These are phyloP conservation scores for Teratosphaeria pseudoeucalypti DNA, from an alignment of 2,329 filamentous ascomycete genomes.

Conservation along the genomic window DNA sequence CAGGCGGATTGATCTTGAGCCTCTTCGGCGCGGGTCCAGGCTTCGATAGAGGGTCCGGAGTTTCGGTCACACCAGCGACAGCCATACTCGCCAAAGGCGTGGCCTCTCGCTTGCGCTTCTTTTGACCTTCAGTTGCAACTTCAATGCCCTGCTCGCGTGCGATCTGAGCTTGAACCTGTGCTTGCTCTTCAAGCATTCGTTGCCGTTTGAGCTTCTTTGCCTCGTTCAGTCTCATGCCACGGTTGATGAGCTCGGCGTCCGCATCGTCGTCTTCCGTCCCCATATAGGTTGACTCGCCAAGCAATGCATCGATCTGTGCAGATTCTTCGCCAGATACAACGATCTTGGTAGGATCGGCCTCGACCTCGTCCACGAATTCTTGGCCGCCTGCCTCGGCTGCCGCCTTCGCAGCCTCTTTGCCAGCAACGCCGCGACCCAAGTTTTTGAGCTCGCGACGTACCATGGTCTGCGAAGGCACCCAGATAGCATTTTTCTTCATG, in stretches of 20 bases:
- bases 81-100: slow-evolving; percentile 19
- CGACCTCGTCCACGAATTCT: slow-evolving; percentile 50
- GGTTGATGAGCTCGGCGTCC: slow-evolving; percentile 56
- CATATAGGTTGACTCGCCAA: slow-evolving; percentile 19
- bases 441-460: slow-evolving; percentile 66
- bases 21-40: slow-evolving; percentile 23
- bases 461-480: slow-evolving; percentile 79
- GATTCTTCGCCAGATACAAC: slow-evolving; percentile 23
- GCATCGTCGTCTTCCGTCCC: slow-evolving; percentile 33
- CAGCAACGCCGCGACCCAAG: slow-evolving; percentile 47
- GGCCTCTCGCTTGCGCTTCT: slow-evolving; percentile 48
- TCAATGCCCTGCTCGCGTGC: slow-evolving; percentile 22
- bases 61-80: slow-evolving; percentile 3
- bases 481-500: slow-evolving; percentile 87
- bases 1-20: slow-evolving; percentile 21
- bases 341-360: slow-evolving; percentile 26
- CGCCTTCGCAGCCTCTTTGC: slow-evolving; percentile 35
- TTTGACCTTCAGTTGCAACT: slow-evolving; percentile 16
- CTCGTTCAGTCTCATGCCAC: slow-evolving; percentile 69
- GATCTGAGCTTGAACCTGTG: slow-evolving; percentile 23
- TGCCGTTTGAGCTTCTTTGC: slow-evolving; percentile 65
- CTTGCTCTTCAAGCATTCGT: slow-evolving; percentile 41
- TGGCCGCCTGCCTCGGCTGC: slow-evolving; percentile 56
- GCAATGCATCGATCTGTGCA: slow-evolving; percentile 22
- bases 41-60: slow-evolving; percentile 12